Evolutionary conservation across 805 yeast genomes (phyloP).

Genomic region (Diddensiella transvaalensis): DNA sequence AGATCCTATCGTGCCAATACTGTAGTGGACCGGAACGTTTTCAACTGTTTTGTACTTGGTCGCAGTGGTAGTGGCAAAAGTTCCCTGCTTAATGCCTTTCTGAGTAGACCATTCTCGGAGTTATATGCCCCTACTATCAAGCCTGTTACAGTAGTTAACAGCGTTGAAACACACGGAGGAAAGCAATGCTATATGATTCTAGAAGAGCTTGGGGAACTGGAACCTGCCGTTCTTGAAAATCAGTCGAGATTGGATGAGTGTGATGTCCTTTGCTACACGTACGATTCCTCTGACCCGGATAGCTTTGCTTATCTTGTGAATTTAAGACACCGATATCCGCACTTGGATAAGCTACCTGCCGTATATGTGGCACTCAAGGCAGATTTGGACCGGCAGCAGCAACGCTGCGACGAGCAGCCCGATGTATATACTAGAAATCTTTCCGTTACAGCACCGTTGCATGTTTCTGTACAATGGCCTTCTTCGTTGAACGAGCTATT

Average conservation of each 20-base stretch:
- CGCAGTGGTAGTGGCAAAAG: slow-evolving; percentile 85
- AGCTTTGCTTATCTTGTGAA: slow-evolving; percentile 81
- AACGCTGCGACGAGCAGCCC: slow-evolving; percentile 79
- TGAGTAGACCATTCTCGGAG: slow-evolving; percentile 68
- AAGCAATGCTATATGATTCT: slow-evolving; percentile 89
- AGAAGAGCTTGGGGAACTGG: slow-evolving; percentile 86
- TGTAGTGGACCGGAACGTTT: slow-evolving; percentile 75
- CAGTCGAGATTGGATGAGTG: slow-evolving; percentile 68
- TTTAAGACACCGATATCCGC: slow-evolving; percentile 56
- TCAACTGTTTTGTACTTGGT: slow-evolving; percentile 85
- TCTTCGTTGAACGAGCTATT: slow-evolving; percentile 81
- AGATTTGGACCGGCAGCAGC: slow-evolving; percentile 93
- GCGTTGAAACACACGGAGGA: slow-evolving; percentile 91
- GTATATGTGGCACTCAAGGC: slow-evolving; percentile 92
- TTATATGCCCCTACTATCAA: slow-evolving; percentile 75
- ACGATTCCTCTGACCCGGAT: slow-evolving; percentile 95
- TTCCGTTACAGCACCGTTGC: slow-evolving; percentile 74
- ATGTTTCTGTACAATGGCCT: slow-evolving; percentile 87
- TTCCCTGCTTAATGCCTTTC: slow-evolving; percentile 74
- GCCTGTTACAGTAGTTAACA: slow-evolving; percentile 81
- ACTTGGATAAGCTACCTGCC: slow-evolving; percentile 65
- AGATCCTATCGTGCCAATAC: slow-evolving; percentile 65
- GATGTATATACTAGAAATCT: slow-evolving; percentile 74
- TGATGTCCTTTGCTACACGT: slow-evolving; percentile 84
- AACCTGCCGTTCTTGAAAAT: slow-evolving; percentile 76